Percentiles rank a stretch among this genome's conserved stretches.
phyloP scores from a whole-genome alignment of 2,329 filamentous ascomycete species.

The Fusarium burgessii region DNA sequence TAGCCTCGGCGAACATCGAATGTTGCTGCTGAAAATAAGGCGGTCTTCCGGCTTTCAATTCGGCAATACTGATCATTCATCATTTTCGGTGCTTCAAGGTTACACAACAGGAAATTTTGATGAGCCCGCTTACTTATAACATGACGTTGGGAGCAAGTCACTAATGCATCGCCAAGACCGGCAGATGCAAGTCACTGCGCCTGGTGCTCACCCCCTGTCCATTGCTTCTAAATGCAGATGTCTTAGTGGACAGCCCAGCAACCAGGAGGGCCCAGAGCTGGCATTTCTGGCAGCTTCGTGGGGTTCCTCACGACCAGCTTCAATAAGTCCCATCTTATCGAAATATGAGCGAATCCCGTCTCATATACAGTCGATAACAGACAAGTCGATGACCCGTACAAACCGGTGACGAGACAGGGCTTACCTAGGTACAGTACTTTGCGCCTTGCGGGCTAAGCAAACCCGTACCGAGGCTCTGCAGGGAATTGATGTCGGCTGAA shows the following conservation, averaged over 20 bases:
- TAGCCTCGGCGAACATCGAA: conserved; percentile 7
- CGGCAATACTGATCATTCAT: conserved; percentile 14
- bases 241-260: conserved; percentile 23
- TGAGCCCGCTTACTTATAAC: conserved; percentile 16
- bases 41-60: neutral
- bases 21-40: conserved; percentile 6
- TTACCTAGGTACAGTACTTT: conserved; percentile 5
- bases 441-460: conserved; percentile 9
- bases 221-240: conserved; percentile 17
- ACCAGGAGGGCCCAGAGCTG: conserved; percentile 14
- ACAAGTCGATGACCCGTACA: conserved; percentile 40
- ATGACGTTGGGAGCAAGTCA: conserved; percentile 47
- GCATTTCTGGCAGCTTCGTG: conserved; percentile 27
- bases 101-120: conserved; percentile 13
- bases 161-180: conserved; percentile 31
- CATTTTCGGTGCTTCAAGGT: conserved; percentile 16
- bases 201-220: conserved; percentile 30
- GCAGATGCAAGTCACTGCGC: conserved; percentile 36
- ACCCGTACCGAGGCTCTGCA: conserved; percentile 11
- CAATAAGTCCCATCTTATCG: conserved; percentile 34
- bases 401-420: conserved; percentile 19
- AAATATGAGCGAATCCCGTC: conserved; percentile 34
- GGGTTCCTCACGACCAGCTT: conserved; percentile 15
- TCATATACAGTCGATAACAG: conserved; percentile 18
- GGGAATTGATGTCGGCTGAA: neutral